phyloP scores from a whole-genome alignment of 2,329 filamentous ascomycete genomes.

The Neoascochyta sp. region DNA sequence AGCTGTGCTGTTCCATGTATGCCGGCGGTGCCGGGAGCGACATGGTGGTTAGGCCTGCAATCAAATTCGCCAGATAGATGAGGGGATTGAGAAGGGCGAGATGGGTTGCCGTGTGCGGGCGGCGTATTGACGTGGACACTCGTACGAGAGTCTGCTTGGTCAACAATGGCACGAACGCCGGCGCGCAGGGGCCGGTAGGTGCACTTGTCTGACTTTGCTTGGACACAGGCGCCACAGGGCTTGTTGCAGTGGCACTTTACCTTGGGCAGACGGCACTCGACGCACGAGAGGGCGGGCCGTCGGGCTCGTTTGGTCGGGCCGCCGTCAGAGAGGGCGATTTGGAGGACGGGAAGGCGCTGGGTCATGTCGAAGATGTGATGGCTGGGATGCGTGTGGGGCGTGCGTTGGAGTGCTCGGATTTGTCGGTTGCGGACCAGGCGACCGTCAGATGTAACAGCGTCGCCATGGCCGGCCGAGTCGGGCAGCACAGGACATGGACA shows the following conservation, averaged over 20 bases:
- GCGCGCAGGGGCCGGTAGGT: constrained; percentile 17
- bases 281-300: constrained; percentile 27
- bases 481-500: too few species aligned
- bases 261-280: constrained; percentile 30
- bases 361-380: too few species aligned
- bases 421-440: too few species aligned
- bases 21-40: background rate
- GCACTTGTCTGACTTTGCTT: constrained; percentile 21
- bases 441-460: too few species aligned
- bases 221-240: constrained; percentile 24
- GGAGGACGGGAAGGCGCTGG: too few species aligned
- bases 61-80: background rate
- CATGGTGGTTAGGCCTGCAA: background rate
- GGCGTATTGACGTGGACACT: constrained; percentile 1
- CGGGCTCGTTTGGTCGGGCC: constrained; percentile 21
- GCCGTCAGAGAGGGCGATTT: too few species aligned
- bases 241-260: constrained; percentile 27
- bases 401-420: too few species aligned
- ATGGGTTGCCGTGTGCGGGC: constrained; percentile 2
- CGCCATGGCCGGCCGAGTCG: too few species aligned
- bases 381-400: too few species aligned
- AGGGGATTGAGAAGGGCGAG: constrained; percentile 3
- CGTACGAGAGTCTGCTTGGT: constrained; percentile 4
- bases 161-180: constrained; percentile 1
- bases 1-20: constrained; percentile 6